Conservation (phyloP, 2,329 filamentous ascomycete genomes). For the Cladosporium oxysporum region DNA sequence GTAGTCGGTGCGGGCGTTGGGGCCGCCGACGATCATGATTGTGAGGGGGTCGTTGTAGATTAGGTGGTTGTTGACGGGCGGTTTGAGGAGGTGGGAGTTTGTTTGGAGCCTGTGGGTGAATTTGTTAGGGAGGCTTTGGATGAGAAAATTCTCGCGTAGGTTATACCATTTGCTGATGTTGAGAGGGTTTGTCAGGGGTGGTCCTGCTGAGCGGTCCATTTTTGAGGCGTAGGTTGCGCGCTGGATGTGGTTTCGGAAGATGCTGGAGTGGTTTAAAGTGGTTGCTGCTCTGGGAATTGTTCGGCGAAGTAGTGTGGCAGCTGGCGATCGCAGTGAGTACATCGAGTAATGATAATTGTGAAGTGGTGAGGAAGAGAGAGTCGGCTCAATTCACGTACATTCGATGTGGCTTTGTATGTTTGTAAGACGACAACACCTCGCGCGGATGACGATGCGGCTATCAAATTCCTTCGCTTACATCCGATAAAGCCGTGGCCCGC, state of each 20-base stretch:
- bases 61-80: conserved; percentile 96
- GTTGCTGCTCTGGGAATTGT: conserved; percentile 6
- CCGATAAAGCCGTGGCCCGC: not conserved
- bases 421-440: not conserved
- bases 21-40: conserved; percentile 93
- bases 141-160: conserved; percentile 20
- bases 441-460: not conserved
- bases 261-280: not conserved
- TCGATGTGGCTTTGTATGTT: not conserved
- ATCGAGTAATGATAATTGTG: not conserved
- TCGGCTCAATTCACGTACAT: not conserved
- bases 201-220: conserved; percentile 20
- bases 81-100: conserved; percentile 89
- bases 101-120: conserved; percentile 73
- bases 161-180: conserved; percentile 49
- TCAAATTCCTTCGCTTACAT: not conserved
- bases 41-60: conserved; percentile 84
- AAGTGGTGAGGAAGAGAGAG: not conserved
- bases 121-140: not conserved
- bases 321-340: conserved; percentile 16
- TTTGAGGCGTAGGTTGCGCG: conserved; percentile 19
- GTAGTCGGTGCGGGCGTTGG: conserved; percentile 95
- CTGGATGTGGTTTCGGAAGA: conserved; percentile 11
- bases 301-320: conserved; percentile 14
- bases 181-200: conserved; percentile 34